A percentile compares a stretch with the other conserved stretches of the same genome.
phyloP scores from a whole-genome alignment of 2,329 filamentous ascomycete species.

The Tricladium varicosporioides region DNA sequence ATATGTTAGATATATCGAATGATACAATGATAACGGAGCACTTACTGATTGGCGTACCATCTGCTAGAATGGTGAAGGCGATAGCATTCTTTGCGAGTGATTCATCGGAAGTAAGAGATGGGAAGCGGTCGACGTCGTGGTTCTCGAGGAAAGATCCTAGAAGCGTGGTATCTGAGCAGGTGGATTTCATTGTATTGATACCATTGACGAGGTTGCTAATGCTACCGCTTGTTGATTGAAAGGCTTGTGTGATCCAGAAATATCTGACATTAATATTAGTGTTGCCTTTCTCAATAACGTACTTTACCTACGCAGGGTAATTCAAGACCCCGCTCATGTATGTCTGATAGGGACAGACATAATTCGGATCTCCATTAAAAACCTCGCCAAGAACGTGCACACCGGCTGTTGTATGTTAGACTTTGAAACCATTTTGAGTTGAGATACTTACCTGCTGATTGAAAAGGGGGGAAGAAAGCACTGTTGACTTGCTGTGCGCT shows the following conservation, averaged over 20 bases:
- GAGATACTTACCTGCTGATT: conserved; percentile 35
- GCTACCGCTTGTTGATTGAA: conserved; percentile 28
- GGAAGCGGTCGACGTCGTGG: conserved; percentile 28
- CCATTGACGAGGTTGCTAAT: conserved; percentile 31
- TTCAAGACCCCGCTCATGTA: conserved; percentile 59
- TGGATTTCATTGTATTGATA: conserved; percentile 28
- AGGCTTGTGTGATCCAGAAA: conserved; percentile 30
- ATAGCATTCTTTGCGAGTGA: conserved; percentile 45
- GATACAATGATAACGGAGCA: neutral
- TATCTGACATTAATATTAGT: conserved; percentile 16
- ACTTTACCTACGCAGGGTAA: conserved; percentile 47
- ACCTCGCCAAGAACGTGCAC: conserved; percentile 63
- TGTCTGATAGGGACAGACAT: conserved; percentile 52
- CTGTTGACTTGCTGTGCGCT: conserved; percentile 45
- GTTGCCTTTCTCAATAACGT: neutral
- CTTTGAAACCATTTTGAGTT: conserved; percentile 27
- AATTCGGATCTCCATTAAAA: conserved; percentile 51
- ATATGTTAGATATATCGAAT: neutral
- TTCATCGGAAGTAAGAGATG: conserved; percentile 24
- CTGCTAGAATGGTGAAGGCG: conserved; percentile 47
- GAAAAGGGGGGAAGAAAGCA: conserved; percentile 55
- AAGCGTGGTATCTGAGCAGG: conserved; percentile 36
- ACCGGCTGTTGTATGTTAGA: conserved; percentile 40
- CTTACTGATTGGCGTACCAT: conserved; percentile 48
- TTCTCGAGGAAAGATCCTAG: conserved; percentile 43